Evolutionary conservation across 2,329 filamentous ascomycete species (phyloP).

Genomic region (Ophiostoma populinum): DNA sequence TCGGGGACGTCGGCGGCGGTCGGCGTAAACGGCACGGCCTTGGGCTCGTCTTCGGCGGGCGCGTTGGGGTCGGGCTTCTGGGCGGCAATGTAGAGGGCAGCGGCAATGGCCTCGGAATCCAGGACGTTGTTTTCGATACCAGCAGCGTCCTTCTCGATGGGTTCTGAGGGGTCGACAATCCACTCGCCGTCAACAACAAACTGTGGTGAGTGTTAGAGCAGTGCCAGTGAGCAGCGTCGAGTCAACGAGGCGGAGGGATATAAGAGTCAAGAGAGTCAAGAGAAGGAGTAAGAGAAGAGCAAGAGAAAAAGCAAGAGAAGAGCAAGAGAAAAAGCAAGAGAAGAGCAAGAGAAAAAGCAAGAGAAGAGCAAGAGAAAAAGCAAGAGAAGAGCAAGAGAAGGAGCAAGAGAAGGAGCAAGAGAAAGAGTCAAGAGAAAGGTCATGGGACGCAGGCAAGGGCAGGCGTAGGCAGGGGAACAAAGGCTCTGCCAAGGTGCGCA

Average conservation of each 20-base stretch:
- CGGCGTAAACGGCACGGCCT: too few relatives aligned
- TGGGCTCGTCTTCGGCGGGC: too few relatives aligned
- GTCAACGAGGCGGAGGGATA: too few relatives aligned
- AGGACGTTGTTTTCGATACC: slow-evolving; percentile 92
- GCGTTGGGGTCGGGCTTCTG: too few relatives aligned
- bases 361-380: not conserved
- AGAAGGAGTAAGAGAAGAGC: not conserved
- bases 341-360: slow-evolving; percentile 31
- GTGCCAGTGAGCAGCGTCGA: too few relatives aligned
- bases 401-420: not conserved
- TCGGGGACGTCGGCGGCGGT: too few relatives aligned
- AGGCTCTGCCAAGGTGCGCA: too few relatives aligned
- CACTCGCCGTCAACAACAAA: slow-evolving; percentile 91
- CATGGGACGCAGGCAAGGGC: too few relatives aligned
- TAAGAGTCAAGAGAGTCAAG: not conserved
- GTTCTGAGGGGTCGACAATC: slow-evolving; percentile 65
- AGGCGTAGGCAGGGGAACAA: too few relatives aligned
- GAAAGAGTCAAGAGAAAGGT: slow-evolving; percentile 90
- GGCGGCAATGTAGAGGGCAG: too few relatives aligned
- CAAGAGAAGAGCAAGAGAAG: not conserved
- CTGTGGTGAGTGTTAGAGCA: slow-evolving; percentile 27
- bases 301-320: not conserved
- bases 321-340: not conserved
- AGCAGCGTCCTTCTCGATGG: slow-evolving; percentile 64
- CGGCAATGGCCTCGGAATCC: slow-evolving; percentile 49